Base-by-base conservation (phyloP, 169 alveolate species). In the Plasmodium knowlesi region DNA sequence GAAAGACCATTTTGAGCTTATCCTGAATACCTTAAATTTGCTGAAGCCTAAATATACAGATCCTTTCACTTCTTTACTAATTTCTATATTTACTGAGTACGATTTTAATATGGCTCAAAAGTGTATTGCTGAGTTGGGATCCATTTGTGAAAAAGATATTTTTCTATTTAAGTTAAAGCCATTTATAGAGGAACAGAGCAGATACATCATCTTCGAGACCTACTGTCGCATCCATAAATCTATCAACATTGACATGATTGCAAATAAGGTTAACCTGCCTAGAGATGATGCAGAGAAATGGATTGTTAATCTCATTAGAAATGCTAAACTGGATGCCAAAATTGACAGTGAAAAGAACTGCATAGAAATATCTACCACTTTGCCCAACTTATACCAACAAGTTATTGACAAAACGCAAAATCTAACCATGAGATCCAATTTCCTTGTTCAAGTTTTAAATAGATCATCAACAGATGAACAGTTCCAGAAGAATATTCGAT, bases 211-310 rank as follows among this genome's bases (percentile, higher is more conserved):
- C 50, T 98, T 98, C 88, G 99, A 98, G 86, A 97, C 98, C 9
- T 98, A 98, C 95, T 98, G 99, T 88, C 97, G 99, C 81, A 97
- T 98, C 12, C 99, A 98, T 96, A 97, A 97, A 83, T 97, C 99
- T 19, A 97, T 98, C 46, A 97, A 98, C 93, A 96, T 98, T 19
- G 97, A 97, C 82, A 95, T 97, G 96, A 97, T 98, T 43, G 98
- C 99, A 10, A 95, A 96, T 84, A 97, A 97, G 95, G 97, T 98
- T 72, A 96, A 96, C 95, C 96, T 98, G 97, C 91, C 97, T 50
- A 94, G 97, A 19, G 97, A 96, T 80, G 98, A 97, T 22, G 99
- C 99, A 5, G 99, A 98, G 84, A 95, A 98, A 19, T 98, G 99
- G 99, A 97, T 98, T 67, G 99, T 98, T 79, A 97, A 97, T 92